Evolutionary conservation across 192 early-diverging fungal genomes (phyloP), one percentile per base, ranked within the genome.

Genomic region (Phycomyces blakesleeanus): DNA sequence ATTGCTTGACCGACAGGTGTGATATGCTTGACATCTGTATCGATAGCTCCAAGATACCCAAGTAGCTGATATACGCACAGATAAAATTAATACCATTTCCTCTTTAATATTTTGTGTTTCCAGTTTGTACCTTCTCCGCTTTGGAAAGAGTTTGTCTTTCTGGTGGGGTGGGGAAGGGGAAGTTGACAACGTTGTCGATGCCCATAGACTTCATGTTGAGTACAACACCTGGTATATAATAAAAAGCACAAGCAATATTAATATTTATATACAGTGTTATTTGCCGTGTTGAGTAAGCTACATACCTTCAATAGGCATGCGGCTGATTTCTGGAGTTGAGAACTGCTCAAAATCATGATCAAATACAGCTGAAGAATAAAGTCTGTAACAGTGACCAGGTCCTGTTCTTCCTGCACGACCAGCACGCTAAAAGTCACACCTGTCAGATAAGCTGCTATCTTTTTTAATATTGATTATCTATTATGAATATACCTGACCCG

Each of bases 191-290:
- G 59, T 92, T 91, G 59, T 95, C 87, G 63, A 99, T 92, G 60
- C 90, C 87, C 96, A 99, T 99, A 16, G 87, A 76, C 78, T 99
- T 99, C 96, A 99, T 98, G 66, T 92, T 91, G 50, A 99, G 78
- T 8, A 98, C 92, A 11, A 98, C 93, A 51, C 91, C 66, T 68
- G 37, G 0, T 38, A 15, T 25, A 15, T 25, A 34, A 34, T 34
- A 2, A 34, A 34, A 34, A 7, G 27, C 20, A 24, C 9, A 29
- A 1, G 9, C 3, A 9, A 39, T 39, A 55, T 14, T 14, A 65
- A 20, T 37, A 0, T 25, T 0, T 26, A 20, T n/a, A n/a, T n/a
- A n/a, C 20, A 10, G 10, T n/a, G 5, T 34, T 6, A 24, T 20
- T 14, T 21, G 5, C 21, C 37, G 44, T 0, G 39, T 47, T 3